Percentiles rank a stretch among this genome's conserved stretches.
phyloP scores from a whole-genome alignment of 306 rosid species.

The Rosa lucieae region DNA sequence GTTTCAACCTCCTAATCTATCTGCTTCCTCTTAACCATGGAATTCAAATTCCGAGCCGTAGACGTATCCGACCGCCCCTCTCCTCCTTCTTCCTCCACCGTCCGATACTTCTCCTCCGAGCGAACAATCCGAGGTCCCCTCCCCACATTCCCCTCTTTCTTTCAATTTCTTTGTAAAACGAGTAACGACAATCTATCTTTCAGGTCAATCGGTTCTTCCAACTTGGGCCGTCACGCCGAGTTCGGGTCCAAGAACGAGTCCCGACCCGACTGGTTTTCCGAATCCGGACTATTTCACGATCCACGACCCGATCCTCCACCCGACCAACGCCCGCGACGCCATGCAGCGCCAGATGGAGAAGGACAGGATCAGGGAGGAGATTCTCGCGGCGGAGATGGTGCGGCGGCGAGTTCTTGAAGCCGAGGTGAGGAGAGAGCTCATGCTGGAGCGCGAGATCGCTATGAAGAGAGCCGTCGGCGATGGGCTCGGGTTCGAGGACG shows the following conservation, averaged over 20 bases:
- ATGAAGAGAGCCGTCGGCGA: constrained; percentile 15
- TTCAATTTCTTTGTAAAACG: neutral
- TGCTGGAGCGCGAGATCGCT: constrained; percentile 34
- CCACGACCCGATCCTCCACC: constrained; percentile 7
- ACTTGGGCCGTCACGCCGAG: neutral
- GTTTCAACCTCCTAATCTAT: neutral
- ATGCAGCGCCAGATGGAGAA: constrained; percentile 45
- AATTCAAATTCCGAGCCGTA: constrained; percentile 41
- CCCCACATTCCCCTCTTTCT: neutral
- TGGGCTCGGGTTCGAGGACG: constrained; percentile 17
- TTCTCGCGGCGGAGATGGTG: constrained; percentile 27
- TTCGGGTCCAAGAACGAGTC: neutral
- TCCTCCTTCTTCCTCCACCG: neutral
- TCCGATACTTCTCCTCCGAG: constrained; percentile 9
- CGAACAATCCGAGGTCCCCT: constrained; percentile 18
- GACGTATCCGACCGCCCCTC: constrained; percentile 20
- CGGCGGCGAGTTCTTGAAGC: constrained; percentile 48
- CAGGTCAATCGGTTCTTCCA: constrained; percentile 5
- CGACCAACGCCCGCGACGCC: constrained; percentile 8
- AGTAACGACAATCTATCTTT: neutral
- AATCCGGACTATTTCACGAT: neutral
- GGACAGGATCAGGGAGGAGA: constrained; percentile 45
- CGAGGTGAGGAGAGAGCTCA: constrained; percentile 55
- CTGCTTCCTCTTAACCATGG: constrained; percentile 23
- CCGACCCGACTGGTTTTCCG: neutral